These are phyloP conservation scores for Aspergillus texensis DNA, from an alignment of 2,329 filamentous ascomycete genomes.

Conservation along the genomic window DNA sequence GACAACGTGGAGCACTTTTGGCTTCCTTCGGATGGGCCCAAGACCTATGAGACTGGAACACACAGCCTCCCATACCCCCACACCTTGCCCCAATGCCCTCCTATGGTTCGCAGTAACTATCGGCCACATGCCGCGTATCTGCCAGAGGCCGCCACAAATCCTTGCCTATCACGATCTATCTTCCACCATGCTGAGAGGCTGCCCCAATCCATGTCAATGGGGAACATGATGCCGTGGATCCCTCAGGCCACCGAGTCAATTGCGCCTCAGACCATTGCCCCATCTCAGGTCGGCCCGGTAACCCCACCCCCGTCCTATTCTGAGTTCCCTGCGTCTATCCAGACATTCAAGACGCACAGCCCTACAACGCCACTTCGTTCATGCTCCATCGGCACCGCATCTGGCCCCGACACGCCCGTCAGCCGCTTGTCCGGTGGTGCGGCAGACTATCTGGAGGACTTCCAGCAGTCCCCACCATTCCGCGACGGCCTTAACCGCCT, in stretches of 20 bases:
- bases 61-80: conserved; percentile 36
- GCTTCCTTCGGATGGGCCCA: conserved; percentile 39
- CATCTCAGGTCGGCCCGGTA: conserved; percentile 37
- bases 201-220: conserved; percentile 39
- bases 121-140: conserved; percentile 37
- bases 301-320: conserved; percentile 43
- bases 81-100: conserved; percentile 37
- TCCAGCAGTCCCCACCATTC: conserved; percentile 37
- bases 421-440: conserved; percentile 38
- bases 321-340: conserved; percentile 38
- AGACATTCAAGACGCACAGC: conserved; percentile 39
- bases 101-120: conserved; percentile 39
- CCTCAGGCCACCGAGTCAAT: conserved; percentile 33
- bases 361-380: conserved; percentile 41
- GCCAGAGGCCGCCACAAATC: conserved; percentile 43
- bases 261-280: conserved; percentile 40
- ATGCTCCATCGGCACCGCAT: conserved; percentile 37
- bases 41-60: conserved; percentile 36
- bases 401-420: conserved; percentile 39
- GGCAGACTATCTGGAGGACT: conserved; percentile 40
- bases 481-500: conserved; percentile 32
- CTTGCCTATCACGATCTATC: conserved; percentile 42
- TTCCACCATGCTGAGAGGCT: conserved; percentile 41
- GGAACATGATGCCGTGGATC: conserved; percentile 42
- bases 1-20: conserved; percentile 43